Evolutionary conservation across 352 stramenopile genomes (phyloP).

Genomic region (Globisporangium polare): DNA sequence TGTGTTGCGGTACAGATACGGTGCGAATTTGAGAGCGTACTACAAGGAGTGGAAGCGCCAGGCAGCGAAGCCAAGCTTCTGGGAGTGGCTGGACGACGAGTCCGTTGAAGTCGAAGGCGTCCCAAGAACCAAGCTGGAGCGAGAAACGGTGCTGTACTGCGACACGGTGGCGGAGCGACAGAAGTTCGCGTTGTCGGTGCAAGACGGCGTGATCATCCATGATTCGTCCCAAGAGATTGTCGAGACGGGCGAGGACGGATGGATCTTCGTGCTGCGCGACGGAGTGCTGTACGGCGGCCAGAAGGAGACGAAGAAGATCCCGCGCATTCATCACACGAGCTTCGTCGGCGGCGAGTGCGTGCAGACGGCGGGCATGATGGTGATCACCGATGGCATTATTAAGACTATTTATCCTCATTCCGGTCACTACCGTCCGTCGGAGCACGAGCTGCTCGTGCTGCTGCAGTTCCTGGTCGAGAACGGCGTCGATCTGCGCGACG

Average conservation of each 20-base stretch:
- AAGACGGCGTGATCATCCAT: constrained; percentile 62
- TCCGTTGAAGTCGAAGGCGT: constrained; percentile 85
- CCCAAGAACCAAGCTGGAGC: constrained; percentile 90
- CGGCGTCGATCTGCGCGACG: constrained; percentile 85
- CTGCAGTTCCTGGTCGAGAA: constrained; percentile 91
- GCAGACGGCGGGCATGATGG: constrained; percentile 96
- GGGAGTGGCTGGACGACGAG: constrained; percentile 87
- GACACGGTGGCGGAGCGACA: constrained; percentile 84
- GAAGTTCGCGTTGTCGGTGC: constrained; percentile 86
- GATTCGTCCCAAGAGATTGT: constrained; percentile 71
- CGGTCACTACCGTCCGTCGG: constrained; percentile 95
- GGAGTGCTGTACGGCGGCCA: constrained; percentile 91
- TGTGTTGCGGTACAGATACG: constrained; percentile 73
- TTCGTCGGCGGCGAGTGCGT: constrained; percentile 97
- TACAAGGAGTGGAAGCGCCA: constrained; percentile 96
- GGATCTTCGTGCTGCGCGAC: constrained; percentile 97
- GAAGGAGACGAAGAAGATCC: constrained; percentile 92
- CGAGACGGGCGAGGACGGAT: constrained; percentile 90
- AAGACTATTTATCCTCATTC: constrained; percentile 96
- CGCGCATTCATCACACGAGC: constrained; percentile 97
- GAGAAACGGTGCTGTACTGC: constrained; percentile 95
- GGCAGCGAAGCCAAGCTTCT: constrained; percentile 78
- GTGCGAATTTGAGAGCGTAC: constrained; percentile 96
- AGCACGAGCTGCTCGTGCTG: constrained; percentile 93
- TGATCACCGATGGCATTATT: constrained; percentile 89